Evolutionary conservation across 2,329 filamentous ascomycete genomes (phyloP), one percentile per base, ranked within the genome.

Genomic region (Escovopsis sp.): DNA sequence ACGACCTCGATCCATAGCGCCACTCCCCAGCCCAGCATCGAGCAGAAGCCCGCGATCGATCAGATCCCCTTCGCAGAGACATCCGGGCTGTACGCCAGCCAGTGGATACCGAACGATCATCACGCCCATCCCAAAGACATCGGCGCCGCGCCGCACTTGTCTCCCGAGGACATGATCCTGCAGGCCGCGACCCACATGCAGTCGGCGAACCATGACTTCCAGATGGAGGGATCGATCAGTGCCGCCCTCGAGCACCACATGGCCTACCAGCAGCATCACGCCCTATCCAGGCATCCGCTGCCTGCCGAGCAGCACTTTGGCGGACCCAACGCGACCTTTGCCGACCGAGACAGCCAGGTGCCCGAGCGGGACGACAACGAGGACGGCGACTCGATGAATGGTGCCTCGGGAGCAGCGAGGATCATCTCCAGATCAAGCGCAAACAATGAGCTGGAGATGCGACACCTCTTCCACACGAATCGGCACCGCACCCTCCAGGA

Each of bases 361-460:
- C 54, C 77, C 50, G 75, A 78, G 43, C 68, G 71, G 38, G 74
- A 79, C 37, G 72, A 73, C 25, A 67, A 69, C 36, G 71, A 76
- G 10, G 75, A 79, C 11, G 67, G 59, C 14, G 72, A 78, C 42
- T 70, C 72, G 4, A 54, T 73, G 44, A 58, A 61, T 2, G 66
- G 65, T 10, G 55, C 62, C 7, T 52, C 59, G 13, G 60, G 60
- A 24, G 67, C 69, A 33, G 62, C 70, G 30, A 81, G 75, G 57
- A 68, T 74, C 25, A 68, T 74, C 15, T 71, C 74, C 34, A 72
- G 79, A 39, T 79, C 81, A 13, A 86, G 77, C 48, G 81, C 82
- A 3, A 85, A 84, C 48, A 88, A 88, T 51, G 84, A 88, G 58
- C 70, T 83, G 44, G 84, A 89, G 58, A 79, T 89, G 71, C 73